Conservation (phyloP, 2,329 filamentous ascomycete species). For the Mollisiaceae sp. region DNA sequence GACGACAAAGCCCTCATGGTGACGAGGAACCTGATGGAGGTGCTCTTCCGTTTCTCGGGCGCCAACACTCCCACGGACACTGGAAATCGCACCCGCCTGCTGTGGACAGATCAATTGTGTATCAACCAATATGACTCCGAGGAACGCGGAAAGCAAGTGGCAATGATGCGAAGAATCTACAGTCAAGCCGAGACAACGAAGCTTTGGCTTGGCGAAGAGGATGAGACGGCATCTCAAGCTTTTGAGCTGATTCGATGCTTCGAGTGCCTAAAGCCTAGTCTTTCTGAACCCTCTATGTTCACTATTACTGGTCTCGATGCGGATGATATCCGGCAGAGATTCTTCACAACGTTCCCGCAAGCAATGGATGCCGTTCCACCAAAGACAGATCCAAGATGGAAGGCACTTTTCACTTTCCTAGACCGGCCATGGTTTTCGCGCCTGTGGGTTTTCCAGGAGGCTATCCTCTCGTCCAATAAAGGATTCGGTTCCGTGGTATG, state of each 20-base stretch:
- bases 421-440: conserved; percentile 11
- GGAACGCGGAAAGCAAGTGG: not conserved
- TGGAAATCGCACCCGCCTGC: not conserved
- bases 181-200: not conserved
- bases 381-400: conserved; percentile 9
- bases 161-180: conserved; percentile 9
- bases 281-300: not conserved
- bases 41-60: conserved; percentile 13
- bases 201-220: conserved; percentile 12
- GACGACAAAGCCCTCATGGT: conserved; percentile 11
- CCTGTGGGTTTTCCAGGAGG: conserved; percentile 14
- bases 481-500: not conserved
- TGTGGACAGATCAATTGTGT: conserved; percentile 13
- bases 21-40: conserved; percentile 9
- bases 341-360: conserved; percentile 2
- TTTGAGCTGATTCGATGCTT: conserved; percentile 6
- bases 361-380: not conserved
- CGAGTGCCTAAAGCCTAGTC: not conserved
- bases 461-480: not conserved
- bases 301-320: not conserved
- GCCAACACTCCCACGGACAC: conserved; percentile 3
- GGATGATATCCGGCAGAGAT: not conserved
- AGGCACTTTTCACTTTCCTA: conserved; percentile 1
- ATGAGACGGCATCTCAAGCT: not conserved
- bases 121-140: conserved; percentile 2